A percentile compares a stretch with the other conserved stretches of the same genome.
phyloP scores from a whole-genome alignment of 2,329 filamentous ascomycete genomes.

The Penicillium sp. region DNA sequence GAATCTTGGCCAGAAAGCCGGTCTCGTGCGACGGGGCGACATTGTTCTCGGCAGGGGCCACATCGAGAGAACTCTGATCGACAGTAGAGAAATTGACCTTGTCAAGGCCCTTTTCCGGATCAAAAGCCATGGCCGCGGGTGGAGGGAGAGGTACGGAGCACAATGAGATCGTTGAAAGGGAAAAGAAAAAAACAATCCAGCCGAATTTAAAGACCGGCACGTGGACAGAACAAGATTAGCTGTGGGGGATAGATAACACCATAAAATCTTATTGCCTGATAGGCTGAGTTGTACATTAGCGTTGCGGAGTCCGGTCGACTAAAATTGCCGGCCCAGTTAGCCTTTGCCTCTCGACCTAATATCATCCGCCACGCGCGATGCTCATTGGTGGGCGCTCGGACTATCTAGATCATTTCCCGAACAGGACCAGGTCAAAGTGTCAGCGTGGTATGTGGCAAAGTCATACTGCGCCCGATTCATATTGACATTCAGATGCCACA shows the following conservation, averaged over 20 bases:
- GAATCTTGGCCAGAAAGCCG: slow-evolving; percentile 24
- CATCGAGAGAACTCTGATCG: slow-evolving; percentile 5
- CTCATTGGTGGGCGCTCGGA: background rate
- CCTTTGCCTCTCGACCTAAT: background rate
- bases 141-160: background rate
- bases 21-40: background rate
- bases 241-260: background rate
- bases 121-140: slow-evolving; percentile 3
- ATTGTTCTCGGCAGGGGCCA: background rate
- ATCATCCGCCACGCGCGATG: background rate
- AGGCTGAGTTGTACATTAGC: background rate
- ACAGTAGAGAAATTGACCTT: slow-evolving; percentile 3
- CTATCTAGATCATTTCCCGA: background rate
- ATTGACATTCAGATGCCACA: background rate
- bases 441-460: background rate
- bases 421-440: background rate
- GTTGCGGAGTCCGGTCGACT: background rate
- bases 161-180: background rate
- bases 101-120: slow-evolving; percentile 11
- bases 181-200: background rate
- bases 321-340: background rate
- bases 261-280: background rate
- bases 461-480: background rate
- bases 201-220: background rate
- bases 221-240: background rate